These are phyloP conservation scores for Oldenlandia corymbosa DNA, from an alignment of 257 asterid genomes.

Conservation along the genomic window DNA sequence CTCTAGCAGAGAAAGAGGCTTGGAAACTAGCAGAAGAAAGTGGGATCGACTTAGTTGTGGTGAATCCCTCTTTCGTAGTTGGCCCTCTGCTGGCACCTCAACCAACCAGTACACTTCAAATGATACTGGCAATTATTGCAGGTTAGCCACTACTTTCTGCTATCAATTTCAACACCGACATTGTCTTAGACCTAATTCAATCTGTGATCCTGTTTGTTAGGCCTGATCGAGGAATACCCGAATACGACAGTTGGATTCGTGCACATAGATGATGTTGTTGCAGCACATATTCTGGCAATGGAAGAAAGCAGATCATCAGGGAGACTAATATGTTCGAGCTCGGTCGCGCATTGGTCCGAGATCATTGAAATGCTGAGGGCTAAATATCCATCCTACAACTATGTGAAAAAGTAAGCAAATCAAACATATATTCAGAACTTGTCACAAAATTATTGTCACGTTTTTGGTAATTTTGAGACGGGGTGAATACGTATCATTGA, in stretches of 20 bases:
- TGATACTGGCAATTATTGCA: conserved; percentile 48
- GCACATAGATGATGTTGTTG: conserved; percentile 86
- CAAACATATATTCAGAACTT: background rate
- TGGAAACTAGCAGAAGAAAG: conserved; percentile 62
- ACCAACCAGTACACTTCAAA: conserved; percentile 72
- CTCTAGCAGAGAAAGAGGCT: conserved; percentile 73
- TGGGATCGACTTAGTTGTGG: conserved; percentile 73
- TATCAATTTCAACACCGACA: background rate
- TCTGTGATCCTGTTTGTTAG: conserved; percentile 22
- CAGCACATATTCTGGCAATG: conserved; percentile 84
- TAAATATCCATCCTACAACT: conserved; percentile 70
- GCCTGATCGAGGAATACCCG: conserved; percentile 60
- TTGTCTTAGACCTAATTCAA: background rate
- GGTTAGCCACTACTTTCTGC: conserved; percentile 30
- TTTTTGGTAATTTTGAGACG: too few relatives aligned
- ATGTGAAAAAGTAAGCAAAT: conserved; percentile 53
- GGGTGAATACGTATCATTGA: background rate
- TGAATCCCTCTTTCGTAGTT: conserved; percentile 74
- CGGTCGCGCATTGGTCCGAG: conserved; percentile 85
- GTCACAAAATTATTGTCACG: too few relatives aligned
- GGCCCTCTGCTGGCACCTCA: conserved; percentile 90
- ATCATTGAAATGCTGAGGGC: conserved; percentile 56
- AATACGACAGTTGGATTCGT: conserved; percentile 70
- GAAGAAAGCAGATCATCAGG: conserved; percentile 67
- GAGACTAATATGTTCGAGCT: conserved; percentile 64